phyloP scores from a whole-genome alignment of 2,329 filamentous ascomycete species.

The Trichoderma sp. region DNA sequence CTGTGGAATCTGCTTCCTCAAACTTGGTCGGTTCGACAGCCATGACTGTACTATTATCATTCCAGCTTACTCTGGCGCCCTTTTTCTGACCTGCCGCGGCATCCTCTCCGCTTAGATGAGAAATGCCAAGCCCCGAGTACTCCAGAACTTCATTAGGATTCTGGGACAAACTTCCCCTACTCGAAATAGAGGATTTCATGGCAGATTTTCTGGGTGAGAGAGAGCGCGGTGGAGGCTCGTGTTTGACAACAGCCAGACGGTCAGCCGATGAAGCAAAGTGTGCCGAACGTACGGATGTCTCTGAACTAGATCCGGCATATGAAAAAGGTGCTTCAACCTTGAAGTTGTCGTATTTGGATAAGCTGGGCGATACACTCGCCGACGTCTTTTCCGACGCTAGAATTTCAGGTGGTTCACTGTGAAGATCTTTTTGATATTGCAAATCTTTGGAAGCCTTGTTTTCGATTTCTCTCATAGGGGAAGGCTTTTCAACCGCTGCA shows the following conservation, averaged over 20 bases:
- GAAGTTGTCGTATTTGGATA: neutral
- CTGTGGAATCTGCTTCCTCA: constrained; percentile 46
- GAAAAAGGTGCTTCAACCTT: neutral
- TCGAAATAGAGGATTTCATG: constrained; percentile 65
- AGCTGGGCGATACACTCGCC: neutral
- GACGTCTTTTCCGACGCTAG: neutral
- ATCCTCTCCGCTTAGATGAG: constrained; percentile 44
- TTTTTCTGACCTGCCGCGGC: constrained; percentile 58
- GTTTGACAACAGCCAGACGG: constrained; percentile 59
- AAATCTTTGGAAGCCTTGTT: neutral
- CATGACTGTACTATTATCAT: constrained; percentile 63
- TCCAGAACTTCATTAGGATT: constrained; percentile 55
- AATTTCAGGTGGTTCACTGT: neutral
- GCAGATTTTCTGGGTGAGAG: constrained; percentile 79
- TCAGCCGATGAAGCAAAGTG: constrained; percentile 66
- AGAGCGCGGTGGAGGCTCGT: constrained; percentile 71
- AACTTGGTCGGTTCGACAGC: constrained; percentile 50
- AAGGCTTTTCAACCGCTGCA: neutral
- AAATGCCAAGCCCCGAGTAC: constrained; percentile 41
- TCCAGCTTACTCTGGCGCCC: constrained; percentile 76
- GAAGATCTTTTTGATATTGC: neutral
- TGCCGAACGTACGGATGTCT: constrained; percentile 68
- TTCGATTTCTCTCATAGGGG: neutral
- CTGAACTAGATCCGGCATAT: constrained; percentile 49
- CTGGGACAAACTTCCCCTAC: constrained; percentile 51